Percentiles rank a stretch among this genome's conserved stretches.
Conservation (phyloP, 116 monocot species). For the Phalaenopsis hybrid region DNA sequence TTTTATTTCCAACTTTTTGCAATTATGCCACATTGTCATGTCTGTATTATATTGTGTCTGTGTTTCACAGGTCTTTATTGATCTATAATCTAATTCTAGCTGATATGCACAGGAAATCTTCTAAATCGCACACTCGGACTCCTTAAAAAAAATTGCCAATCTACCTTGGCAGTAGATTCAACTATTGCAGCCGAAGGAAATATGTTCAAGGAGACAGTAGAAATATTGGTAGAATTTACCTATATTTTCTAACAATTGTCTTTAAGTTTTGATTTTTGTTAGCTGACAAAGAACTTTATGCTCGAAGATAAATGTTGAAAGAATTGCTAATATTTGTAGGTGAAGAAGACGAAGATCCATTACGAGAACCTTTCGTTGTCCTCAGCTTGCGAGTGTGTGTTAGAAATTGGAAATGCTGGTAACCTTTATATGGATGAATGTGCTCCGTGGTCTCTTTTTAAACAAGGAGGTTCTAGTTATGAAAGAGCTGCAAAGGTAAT, state of each 20-base stretch:
- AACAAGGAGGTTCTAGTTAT: constrained; percentile 64
- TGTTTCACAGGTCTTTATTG: not conserved
- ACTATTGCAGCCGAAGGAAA: constrained; percentile 59
- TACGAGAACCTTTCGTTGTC: constrained; percentile 77
- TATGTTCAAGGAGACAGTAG: constrained; percentile 54
- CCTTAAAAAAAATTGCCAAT: constrained; percentile 89
- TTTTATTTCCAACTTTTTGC: too few species aligned
- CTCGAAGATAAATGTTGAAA: not conserved
- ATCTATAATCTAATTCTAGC: not conserved
- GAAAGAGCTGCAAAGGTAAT: constrained; percentile 85
- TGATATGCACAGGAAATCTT: constrained; percentile 71
- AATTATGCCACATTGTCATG: too few species aligned
- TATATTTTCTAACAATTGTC: not conserved
- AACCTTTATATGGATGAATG: constrained; percentile 78
- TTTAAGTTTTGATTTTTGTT: not conserved
- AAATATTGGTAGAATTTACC: constrained; percentile 43
- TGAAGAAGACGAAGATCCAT: constrained; percentile 51
- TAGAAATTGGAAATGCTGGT: constrained; percentile 90
- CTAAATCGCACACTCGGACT: constrained; percentile 96
- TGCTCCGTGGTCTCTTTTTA: constrained; percentile 91
- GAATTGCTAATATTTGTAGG: constrained; percentile 31
- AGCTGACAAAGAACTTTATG: not conserved
- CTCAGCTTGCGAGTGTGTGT: constrained; percentile 75
- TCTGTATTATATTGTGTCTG: too few species aligned
- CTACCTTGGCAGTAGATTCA: constrained; percentile 68